Evolutionary conservation across 805 yeast species (phyloP).

Genomic region (Yarrowia sp.): DNA sequence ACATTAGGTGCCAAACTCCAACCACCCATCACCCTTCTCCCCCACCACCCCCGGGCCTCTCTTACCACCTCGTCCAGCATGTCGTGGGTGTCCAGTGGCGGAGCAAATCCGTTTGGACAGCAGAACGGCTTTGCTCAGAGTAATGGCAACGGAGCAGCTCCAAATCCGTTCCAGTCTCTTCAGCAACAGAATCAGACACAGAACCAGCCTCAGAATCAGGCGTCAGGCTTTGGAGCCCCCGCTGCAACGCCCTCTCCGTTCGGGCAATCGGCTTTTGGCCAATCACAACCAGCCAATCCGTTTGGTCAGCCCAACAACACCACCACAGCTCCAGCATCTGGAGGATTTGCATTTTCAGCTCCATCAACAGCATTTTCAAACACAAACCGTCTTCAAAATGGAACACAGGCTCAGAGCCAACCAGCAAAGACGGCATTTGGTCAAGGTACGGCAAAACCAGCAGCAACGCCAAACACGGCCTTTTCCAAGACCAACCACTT

Average conservation of each 20-base stretch:
- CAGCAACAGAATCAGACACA: conserved; percentile 1
- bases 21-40: background rate
- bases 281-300: background rate
- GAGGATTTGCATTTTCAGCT: conserved; percentile 19
- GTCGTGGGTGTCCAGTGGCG: conserved; percentile 35
- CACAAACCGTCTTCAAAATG: conserved; percentile 12
- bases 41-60: background rate
- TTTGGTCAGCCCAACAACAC: conserved; percentile 5
- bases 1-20: too few species aligned
- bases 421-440: background rate
- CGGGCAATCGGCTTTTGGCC: conserved; percentile 11
- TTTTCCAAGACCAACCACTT: conserved; percentile 3
- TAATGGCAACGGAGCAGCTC: background rate
- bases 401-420: background rate
- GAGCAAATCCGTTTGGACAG: conserved; percentile 9
- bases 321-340: background rate
- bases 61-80: conserved; percentile 13
- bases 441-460: background rate
- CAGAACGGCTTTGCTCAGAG: conserved; percentile 10
- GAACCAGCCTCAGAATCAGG: background rate
- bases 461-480: background rate
- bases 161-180: conserved; percentile 42
- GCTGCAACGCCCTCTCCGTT: background rate
- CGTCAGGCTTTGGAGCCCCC: conserved; percentile 6
- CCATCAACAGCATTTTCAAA: conserved; percentile 6